Conservation (phyloP, 2,329 filamentous ascomycete genomes). For the Diaporthe sp. region DNA sequence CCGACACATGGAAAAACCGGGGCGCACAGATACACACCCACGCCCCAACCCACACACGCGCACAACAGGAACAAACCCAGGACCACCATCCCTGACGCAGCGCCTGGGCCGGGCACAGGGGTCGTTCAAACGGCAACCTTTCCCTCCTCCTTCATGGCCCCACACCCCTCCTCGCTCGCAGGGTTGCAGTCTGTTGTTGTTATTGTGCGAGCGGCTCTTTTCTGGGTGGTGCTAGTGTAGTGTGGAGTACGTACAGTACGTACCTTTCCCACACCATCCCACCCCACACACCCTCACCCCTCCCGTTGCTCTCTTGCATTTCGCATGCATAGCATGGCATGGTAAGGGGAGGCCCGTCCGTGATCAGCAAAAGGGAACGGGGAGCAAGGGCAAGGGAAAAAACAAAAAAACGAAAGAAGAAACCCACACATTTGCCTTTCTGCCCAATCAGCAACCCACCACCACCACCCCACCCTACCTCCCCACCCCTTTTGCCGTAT, state of each 20-base stretch:
- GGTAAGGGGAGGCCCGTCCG: slow-evolving; percentile 24
- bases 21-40: slow-evolving; percentile 23
- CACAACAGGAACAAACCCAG: background rate
- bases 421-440: background rate
- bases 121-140: slow-evolving; percentile 5
- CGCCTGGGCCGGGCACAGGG: slow-evolving; percentile 13
- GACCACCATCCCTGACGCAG: slow-evolving; percentile 15
- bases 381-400: background rate
- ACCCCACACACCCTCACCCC: background rate
- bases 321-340: slow-evolving; percentile 21
- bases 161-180: slow-evolving; percentile 12
- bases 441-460: background rate
- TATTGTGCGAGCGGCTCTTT: slow-evolving; percentile 14
- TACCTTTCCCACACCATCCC: background rate
- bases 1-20: slow-evolving; percentile 32
- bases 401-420: slow-evolving; percentile 3
- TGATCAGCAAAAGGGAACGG: slow-evolving; percentile 26
- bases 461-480: background rate
- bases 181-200: background rate
- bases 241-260: background rate
- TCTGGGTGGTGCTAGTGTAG: background rate
- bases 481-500: background rate
- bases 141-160: background rate
- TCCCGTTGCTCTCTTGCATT: background rate
- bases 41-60: background rate